A percentile compares a stretch with the other conserved stretches of the same genome.
Evolutionary conservation across 2,329 filamentous ascomycete species (phyloP).

Genomic region (Dactylonectria estremocensis): DNA sequence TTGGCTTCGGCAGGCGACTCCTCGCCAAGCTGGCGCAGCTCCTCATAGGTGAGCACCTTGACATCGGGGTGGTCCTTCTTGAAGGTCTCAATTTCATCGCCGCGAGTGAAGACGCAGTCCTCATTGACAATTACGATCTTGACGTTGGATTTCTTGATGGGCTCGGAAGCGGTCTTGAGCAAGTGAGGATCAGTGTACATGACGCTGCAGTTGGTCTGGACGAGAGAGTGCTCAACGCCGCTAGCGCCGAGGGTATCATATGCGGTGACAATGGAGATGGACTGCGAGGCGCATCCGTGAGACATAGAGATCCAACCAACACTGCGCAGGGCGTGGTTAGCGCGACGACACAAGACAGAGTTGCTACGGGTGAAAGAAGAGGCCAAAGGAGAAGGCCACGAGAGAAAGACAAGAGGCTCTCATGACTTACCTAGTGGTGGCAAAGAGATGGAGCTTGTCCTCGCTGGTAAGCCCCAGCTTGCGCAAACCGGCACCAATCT

Average conservation of each 20-base stretch:
- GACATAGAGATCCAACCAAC: slow-evolving; percentile 88
- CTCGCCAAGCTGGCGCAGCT: slow-evolving; percentile 71
- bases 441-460: slow-evolving; percentile 85
- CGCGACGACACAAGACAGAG: background rate
- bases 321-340: slow-evolving; percentile 57
- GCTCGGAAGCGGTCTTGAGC: slow-evolving; percentile 70
- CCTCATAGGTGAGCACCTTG: slow-evolving; percentile 68
- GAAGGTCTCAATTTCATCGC: slow-evolving; percentile 68
- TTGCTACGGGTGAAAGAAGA: background rate
- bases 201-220: slow-evolving; percentile 83
- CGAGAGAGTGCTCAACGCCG: slow-evolving; percentile 88
- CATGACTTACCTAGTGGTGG: slow-evolving; percentile 78
- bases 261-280: slow-evolving; percentile 91
- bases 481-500: slow-evolving; percentile 81
- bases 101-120: slow-evolving; percentile 65
- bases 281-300: slow-evolving; percentile 85
- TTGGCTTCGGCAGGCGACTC: slow-evolving; percentile 80
- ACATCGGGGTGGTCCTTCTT: slow-evolving; percentile 70
- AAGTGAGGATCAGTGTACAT: slow-evolving; percentile 92
- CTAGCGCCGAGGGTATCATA: slow-evolving; percentile 93
- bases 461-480: slow-evolving; percentile 78
- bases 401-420: background rate
- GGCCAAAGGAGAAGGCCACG: too few species aligned
- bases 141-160: slow-evolving; percentile 71
- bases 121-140: slow-evolving; percentile 76